Evolutionary conservation across 768 basidiomycete genomes (phyloP), one percentile per base, ranked within the genome.

Genomic region (Scleroderma citrinum): DNA sequence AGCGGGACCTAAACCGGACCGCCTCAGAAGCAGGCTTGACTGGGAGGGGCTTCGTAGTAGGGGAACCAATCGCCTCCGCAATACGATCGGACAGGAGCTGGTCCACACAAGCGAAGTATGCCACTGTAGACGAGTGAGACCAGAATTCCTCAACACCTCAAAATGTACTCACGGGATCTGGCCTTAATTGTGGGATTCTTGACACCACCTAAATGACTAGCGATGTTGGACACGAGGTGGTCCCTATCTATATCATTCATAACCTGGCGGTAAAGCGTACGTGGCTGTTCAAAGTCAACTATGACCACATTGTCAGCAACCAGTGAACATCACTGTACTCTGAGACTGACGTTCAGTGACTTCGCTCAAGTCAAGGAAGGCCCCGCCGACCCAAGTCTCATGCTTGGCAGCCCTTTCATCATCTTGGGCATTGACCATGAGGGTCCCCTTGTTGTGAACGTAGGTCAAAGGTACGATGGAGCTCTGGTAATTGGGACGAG

Each of bases 221-320:
- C 72, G 41, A 91, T 67, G 62, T 91, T 91, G 60, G 70, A 63
- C 48, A 89, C 77, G 45, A 83, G 80, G 56, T 82, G 78, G 51
- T 77, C 73, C 32, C 80, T 73, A 55, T 76, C 74, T 23, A 70
- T 62, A 50, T 87, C 80, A 47, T 73, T 76, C 76, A 83, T 80
- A n/a, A 89, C 86, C 55, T 74, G 79, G 50, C 58, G 61, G 74
- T 81, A 90, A 47, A 90, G 66, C 20, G 73, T 78, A 49, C 86
- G 82, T 12, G 87, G 87, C 63, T 89, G 88, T 70, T 89, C 87
- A 59, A 90, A 91, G 72, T 91, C 87, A 56, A 89, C 85, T 87
- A 48, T 2, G 54, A 7, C 17, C 26, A 44, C 21, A 45, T 42
- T 6, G 7, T 50, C 30, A 47, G 10, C 39, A 8, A 47, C 11